A percentile compares a stretch with the other conserved stretches of the same genome.
phyloP scores from a whole-genome alignment of 192 early-diverging fungal species.

The Diversispora eburnea region DNA sequence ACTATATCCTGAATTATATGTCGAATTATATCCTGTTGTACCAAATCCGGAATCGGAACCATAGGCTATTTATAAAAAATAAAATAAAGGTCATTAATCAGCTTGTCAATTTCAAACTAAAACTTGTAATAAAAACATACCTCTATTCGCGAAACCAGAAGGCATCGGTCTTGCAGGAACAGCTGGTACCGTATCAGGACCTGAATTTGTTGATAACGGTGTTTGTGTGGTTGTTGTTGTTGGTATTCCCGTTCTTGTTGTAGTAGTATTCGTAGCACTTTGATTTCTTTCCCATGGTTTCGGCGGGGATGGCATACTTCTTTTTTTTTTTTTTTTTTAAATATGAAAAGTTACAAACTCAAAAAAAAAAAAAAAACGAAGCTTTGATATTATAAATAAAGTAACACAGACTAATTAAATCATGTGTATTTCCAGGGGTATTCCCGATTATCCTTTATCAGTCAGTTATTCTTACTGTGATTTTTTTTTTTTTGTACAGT shows the following conservation, averaged over 20 bases:
- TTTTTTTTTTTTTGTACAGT: not conserved
- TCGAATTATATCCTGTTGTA: slow-evolving; percentile 35
- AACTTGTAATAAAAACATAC: not conserved
- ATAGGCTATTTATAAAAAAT: slow-evolving; percentile 31
- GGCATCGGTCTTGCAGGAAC: slow-evolving; percentile 41
- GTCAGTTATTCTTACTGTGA: not conserved
- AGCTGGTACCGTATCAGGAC: slow-evolving; percentile 31
- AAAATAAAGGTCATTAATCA: not conserved
- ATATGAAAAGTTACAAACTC: not conserved
- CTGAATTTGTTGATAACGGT: not conserved
- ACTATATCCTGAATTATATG: slow-evolving; percentile 38
- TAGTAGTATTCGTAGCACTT: slow-evolving; percentile 34
- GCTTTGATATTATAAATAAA: too few species aligned
- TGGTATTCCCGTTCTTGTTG: slow-evolving; percentile 34
- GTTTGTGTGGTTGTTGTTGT: slow-evolving; percentile 35
- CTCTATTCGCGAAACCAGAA: slow-evolving; percentile 25
- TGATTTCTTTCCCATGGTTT: slow-evolving; percentile 77
- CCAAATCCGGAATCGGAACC: slow-evolving; percentile 33
- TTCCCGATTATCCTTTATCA: too few species aligned
- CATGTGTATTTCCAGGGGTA: too few species aligned
- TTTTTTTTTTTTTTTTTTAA: too few species aligned
- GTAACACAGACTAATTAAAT: too few species aligned
- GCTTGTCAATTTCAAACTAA: not conserved
- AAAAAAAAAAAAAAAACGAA: not conserved
- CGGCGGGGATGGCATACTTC: slow-evolving; percentile 62